A percentile compares a stretch with the other conserved stretches of the same genome.
phyloP scores from a whole-genome alignment of 768 basidiomycete species.

The Termitomyces titanicus region DNA sequence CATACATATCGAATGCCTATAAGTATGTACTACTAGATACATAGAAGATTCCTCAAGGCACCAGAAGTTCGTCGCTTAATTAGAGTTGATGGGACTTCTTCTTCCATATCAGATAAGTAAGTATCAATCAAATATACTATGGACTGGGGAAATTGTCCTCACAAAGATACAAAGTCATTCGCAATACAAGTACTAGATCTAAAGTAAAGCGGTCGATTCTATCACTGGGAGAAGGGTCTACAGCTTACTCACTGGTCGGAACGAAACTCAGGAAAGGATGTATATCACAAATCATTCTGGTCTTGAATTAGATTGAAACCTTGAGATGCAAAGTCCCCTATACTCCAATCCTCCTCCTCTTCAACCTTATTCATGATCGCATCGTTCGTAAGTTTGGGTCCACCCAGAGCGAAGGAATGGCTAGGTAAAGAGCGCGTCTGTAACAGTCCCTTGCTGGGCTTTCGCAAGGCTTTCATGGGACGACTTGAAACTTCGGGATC shows the following conservation, averaged over 20 bases:
- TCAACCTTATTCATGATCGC: constrained; percentile 10
- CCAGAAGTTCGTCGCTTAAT: not conserved
- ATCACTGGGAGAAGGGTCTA: not conserved
- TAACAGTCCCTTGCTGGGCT: constrained; percentile 27
- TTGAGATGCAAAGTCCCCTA: constrained; percentile 14
- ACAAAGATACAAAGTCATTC: not conserved
- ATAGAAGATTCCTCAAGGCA: not conserved
- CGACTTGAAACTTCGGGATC: constrained; percentile 12
- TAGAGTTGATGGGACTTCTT: not conserved
- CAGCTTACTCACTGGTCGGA: not conserved
- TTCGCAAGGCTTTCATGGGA: constrained; percentile 39
- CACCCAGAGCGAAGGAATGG: constrained; percentile 16
- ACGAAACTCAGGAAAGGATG: constrained; percentile 7
- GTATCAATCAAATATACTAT: not conserved
- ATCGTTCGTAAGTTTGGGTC: constrained; percentile 8
- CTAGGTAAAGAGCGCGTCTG: constrained; percentile 36
- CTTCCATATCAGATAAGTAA: not conserved
- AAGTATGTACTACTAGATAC: too few species aligned
- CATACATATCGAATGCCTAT: too few species aligned
- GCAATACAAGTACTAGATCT: not conserved
- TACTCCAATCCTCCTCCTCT: constrained; percentile 45
- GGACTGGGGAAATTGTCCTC: not conserved
- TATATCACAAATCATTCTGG: constrained; percentile 3
- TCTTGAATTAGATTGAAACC: not conserved
- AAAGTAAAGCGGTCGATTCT: not conserved